Evolutionary conservation across 176 grass and related monocot genomes (phyloP).

Genomic region (Cenchrus purpureus): DNA sequence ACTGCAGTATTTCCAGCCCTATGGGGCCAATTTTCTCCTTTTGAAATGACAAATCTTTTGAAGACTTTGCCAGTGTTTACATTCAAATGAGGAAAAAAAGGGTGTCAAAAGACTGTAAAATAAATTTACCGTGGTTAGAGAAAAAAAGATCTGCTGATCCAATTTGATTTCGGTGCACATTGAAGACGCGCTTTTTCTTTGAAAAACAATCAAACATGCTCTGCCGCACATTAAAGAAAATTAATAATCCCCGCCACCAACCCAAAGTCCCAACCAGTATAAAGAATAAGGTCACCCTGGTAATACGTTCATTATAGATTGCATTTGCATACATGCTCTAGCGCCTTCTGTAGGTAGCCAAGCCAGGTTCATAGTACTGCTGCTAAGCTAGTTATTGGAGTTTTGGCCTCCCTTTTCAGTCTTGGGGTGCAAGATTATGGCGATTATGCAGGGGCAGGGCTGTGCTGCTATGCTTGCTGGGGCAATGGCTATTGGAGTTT

Average conservation of each 20-base stretch:
- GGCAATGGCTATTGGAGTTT: constrained; percentile 36
- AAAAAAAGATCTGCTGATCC: too few relatives aligned
- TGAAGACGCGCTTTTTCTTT: background rate
- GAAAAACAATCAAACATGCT: background rate
- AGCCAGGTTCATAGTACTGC: background rate
- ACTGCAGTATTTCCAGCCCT: background rate
- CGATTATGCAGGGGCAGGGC: background rate
- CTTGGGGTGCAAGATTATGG: constrained; percentile 16
- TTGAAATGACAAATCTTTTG: background rate
- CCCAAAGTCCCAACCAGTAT: background rate
- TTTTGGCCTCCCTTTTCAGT: background rate
- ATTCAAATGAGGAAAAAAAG: too few relatives aligned
- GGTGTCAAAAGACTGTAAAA: background rate
- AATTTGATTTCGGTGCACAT: background rate
- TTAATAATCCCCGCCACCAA: constrained; percentile 9
- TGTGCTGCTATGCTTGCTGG: background rate
- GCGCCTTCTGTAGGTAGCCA: background rate
- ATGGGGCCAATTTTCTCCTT: background rate
- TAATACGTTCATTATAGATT: background rate
- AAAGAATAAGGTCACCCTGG: background rate
- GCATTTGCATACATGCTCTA: background rate
- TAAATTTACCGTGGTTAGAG: background rate
- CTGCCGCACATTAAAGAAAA: background rate
- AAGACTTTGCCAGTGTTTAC: background rate
- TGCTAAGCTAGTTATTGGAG: too few relatives aligned